Evolutionary conservation across 1,284 basidiomycete genomes (phyloP), one percentile per base, ranked within the genome.

Genomic region (Heliocybe sulcata): DNA sequence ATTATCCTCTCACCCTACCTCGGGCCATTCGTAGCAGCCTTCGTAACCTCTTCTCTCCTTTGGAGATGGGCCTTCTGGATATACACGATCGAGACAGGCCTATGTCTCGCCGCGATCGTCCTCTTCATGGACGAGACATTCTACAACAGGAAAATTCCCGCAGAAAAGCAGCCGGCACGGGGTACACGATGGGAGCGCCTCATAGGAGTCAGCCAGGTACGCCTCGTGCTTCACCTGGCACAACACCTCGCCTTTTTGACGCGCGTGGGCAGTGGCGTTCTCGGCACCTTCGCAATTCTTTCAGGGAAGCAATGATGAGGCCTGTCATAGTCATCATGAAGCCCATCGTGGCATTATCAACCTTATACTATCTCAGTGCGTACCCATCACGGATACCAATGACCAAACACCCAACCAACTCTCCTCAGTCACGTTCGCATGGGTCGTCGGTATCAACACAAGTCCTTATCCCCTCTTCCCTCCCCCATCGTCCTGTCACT

Each of bases 341-440:
- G 47, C 47, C 47, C 11, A 22, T 49, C 3, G 47, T 49, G 8
- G 47, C 47, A n/a, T 22, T 49, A 6, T 49, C 47, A 6, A 49
- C 47, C 16, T 6, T 49, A 14, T 49, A 49, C 27, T 49, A 49
- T 26, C 14, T 49, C 6, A 49, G 47, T 49, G 27, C 16, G 47
- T 49, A 49, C 20, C 27, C 11, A 8, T 25, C 42, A 19, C 8
- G 12, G n/a, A n/a, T n/a, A n/a, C n/a, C n/a, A n/a, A n/a, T n/a
- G n/a, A n/a, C n/a, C n/a, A n/a, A n/a, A n/a, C n/a, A n/a, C n/a
- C n/a, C n/a, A n/a, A n/a, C n/a, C n/a, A n/a, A n/a, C n/a, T n/a
- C n/a, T n/a, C n/a, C n/a, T n/a, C n/a, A 49, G 47, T 49, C n/a
- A 49, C 47, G 22, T 49, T 49, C 27, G 47, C 47, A 26, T 49